Percentiles rank a stretch among this genome's conserved stretches.
Conservation (phyloP, 331 rosid genomes). For the Ulmus americana region DNA sequence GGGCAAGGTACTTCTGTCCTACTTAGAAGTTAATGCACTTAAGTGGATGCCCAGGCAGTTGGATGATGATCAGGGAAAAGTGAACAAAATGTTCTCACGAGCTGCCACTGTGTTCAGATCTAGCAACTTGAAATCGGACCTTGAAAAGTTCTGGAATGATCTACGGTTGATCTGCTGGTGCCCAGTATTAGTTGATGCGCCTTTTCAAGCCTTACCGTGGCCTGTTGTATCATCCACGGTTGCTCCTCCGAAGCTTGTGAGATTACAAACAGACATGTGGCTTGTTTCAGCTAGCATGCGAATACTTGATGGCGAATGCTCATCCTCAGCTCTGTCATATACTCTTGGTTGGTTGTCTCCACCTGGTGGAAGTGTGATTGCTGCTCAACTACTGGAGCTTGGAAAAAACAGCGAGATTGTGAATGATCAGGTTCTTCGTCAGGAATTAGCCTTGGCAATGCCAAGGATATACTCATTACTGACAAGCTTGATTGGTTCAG, state of each 20-base stretch:
- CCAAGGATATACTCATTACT: constrained; percentile 87
- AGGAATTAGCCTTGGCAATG: constrained; percentile 83
- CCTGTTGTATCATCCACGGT: constrained; percentile 79
- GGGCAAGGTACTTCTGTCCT: constrained; percentile 82
- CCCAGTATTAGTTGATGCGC: constrained; percentile 71
- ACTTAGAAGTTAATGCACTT: constrained; percentile 84
- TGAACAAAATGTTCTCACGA: constrained; percentile 66
- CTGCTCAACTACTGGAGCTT: constrained; percentile 94
- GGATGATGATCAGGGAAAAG: constrained; percentile 55
- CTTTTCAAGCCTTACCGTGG: constrained; percentile 84
- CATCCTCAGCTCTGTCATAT: constrained; percentile 74
- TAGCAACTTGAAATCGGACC: constrained; percentile 56
- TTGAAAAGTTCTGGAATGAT: constrained; percentile 85
- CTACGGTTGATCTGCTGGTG: constrained; percentile 83
- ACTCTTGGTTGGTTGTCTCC: constrained; percentile 85
- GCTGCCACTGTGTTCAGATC: constrained; percentile 70
- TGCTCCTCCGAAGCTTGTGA: constrained; percentile 94
- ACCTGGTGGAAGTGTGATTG: constrained; percentile 92
- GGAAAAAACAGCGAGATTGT: constrained; percentile 90
- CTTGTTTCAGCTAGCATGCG: constrained; percentile 97
- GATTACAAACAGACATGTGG: constrained; percentile 75
- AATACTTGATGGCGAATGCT: constrained; percentile 81
- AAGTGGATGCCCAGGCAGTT: constrained; percentile 76
- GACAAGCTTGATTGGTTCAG: constrained; percentile 65
- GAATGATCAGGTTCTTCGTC: constrained; percentile 78